Evolutionary conservation across 164 flowering plant species (phyloP), one percentile per base, ranked within the genome.

Genomic region (Buxus sempervirens): DNA sequence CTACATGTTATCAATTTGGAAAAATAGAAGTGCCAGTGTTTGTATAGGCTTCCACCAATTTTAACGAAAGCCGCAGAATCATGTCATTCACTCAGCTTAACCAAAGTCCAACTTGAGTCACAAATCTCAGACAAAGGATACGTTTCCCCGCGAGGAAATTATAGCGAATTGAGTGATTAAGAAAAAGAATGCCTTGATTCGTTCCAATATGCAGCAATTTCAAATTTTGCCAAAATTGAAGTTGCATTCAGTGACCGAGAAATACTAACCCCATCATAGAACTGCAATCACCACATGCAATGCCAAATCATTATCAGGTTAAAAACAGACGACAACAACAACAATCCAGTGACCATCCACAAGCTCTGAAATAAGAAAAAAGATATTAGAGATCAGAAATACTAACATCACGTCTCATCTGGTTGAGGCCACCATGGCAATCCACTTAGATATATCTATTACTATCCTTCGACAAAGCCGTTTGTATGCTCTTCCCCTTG

Each of bases 341-440:
- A 2, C 20, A 36, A 32, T 16, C 22, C 24, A 48, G 24, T 26
- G 13, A 15, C 18, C 51, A 45, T 45, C 14, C 21, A 20, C 21
- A 26, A 26, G 16, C 14, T 25, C 58, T 23, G 12, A 20, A 42
- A 42, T 4, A 54, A 32, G 5, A 32, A 32, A 42, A 1, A 54
- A 32, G 5, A 32, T 3, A 7, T 32, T 32, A 32, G 38, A 32
- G 3, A 32, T 10, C 21, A 21, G 49, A 55, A 63, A 27, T 58
- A 83, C 90, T 77, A 78, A 95, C 99, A 78, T 95, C 97, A 67
- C 99, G 83, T 75, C 97, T 88, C 97, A 95, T 90, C 81, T 92
- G 99, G 82, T 95, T 95, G 82, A 95, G 97, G 57, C 99, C 99
- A 55, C 99, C 97, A 82, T 84, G 90, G 80, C 99, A 95, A 85